Conservation (phyloP, 805 yeast genomes). For the Candida multigemmis region DNA sequence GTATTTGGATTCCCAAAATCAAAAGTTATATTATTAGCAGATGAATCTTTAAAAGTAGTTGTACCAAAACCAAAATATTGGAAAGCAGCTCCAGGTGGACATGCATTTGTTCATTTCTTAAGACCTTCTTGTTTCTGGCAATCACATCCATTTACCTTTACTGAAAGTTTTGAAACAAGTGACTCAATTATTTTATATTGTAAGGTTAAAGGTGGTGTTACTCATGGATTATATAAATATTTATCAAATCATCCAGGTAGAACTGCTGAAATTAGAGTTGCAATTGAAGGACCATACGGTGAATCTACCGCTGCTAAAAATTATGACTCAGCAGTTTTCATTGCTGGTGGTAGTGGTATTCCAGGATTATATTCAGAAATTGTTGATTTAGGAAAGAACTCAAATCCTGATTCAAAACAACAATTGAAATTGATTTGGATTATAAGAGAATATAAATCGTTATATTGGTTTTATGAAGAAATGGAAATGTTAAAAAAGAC, state of each 20-base stretch:
- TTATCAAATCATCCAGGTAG: conserved; percentile 17
- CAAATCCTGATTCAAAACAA: conserved; percentile 10
- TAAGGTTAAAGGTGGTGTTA: conserved; percentile 45
- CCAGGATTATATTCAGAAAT: conserved; percentile 47
- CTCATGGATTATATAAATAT: conserved; percentile 22
- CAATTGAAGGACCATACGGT: conserved; percentile 61
- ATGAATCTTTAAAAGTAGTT: conserved; percentile 27
- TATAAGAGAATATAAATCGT: conserved; percentile 43
- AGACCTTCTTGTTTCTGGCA: conserved; percentile 30
- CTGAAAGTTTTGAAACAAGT: conserved; percentile 14
- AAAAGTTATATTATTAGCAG: conserved; percentile 22
- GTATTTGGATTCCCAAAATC: conserved; percentile 25
- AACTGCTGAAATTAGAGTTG: conserved; percentile 14
- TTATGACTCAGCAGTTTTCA: conserved; percentile 45
- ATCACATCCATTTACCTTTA: conserved; percentile 34
- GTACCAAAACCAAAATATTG: conserved; percentile 29
- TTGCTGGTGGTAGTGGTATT: conserved; percentile 73
- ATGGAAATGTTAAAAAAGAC: conserved; percentile 14
- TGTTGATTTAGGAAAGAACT: conserved; percentile 14
- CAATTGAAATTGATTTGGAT: conserved; percentile 52
- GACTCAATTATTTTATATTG: conserved; percentile 19
- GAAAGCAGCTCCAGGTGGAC: conserved; percentile 32
- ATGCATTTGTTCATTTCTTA: conserved; percentile 29
- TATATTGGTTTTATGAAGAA: conserved; percentile 44
- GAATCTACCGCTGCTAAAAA: conserved; percentile 36